Conservation (phyloP, 208 protist genomes). For the Novymonas esmeraldas region DNA sequence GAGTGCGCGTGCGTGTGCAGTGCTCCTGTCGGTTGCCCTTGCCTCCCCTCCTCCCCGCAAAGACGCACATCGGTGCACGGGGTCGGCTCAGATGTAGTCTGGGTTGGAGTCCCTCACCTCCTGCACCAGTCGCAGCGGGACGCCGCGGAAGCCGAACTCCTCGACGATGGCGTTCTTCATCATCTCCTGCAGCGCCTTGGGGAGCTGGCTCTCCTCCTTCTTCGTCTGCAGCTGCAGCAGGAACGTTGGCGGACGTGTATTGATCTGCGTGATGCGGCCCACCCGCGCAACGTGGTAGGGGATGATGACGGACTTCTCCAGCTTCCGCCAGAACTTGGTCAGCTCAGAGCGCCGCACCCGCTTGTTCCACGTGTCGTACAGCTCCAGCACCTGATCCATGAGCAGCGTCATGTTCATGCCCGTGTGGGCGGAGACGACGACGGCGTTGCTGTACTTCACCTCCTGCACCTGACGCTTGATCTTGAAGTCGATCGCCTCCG, state of each 20-base stretch:
- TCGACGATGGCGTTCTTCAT: slow-evolving; percentile 92
- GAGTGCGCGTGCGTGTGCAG: not conserved
- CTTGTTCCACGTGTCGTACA: slow-evolving; percentile 93
- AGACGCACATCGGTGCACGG: too few species aligned
- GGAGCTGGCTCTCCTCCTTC: slow-evolving; percentile 78
- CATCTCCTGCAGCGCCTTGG: slow-evolving; percentile 85
- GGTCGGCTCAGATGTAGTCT: slow-evolving; percentile 81
- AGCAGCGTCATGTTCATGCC: slow-evolving; percentile 90
- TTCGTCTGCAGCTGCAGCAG: slow-evolving; percentile 90
- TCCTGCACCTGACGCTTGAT: slow-evolving; percentile 92
- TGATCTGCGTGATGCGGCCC: slow-evolving; percentile 86
- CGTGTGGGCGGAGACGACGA: slow-evolving; percentile 87
- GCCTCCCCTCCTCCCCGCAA: not conserved
- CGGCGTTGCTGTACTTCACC: slow-evolving; percentile 90
- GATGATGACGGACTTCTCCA: slow-evolving; percentile 91
- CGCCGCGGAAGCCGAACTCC: slow-evolving; percentile 91
- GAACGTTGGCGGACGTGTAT: slow-evolving; percentile 87
- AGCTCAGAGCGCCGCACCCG: slow-evolving; percentile 80
- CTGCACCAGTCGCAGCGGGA: slow-evolving; percentile 89
- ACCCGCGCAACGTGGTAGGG: slow-evolving; percentile 89
- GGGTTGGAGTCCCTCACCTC: slow-evolving; percentile 90
- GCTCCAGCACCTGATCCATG: slow-evolving; percentile 80
- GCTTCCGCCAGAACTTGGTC: slow-evolving; percentile 89
- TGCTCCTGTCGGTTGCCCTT: too few species aligned
- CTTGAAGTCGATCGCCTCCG: slow-evolving; percentile 93